phyloP scores from a whole-genome alignment of 179 eudicot genomes.

The Gypsophila paniculata region DNA sequence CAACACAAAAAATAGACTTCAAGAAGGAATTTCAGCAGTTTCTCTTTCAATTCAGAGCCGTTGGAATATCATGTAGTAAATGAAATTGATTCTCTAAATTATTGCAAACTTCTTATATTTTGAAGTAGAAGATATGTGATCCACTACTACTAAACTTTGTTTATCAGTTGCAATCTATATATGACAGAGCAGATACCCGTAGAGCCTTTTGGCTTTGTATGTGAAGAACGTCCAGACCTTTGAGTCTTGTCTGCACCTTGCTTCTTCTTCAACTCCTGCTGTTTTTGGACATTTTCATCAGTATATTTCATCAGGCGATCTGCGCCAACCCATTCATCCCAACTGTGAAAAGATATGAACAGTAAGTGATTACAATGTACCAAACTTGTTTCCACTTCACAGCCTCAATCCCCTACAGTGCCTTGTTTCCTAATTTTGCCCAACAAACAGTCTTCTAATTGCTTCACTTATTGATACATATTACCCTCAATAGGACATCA shows the following conservation, averaged over 20 bases:
- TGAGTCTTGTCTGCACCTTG: constrained; percentile 68
- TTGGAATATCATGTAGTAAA: neutral
- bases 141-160: neutral
- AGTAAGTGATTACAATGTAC: constrained; percentile 2
- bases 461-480: neutral
- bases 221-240: constrained; percentile 72
- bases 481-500: neutral
- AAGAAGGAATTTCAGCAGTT: neutral
- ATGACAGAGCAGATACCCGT: constrained; percentile 36
- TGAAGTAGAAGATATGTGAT: neutral
- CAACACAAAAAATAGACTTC: neutral
- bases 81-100: neutral
- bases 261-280: constrained; percentile 77
- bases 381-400: neutral
- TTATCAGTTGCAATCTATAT: neutral
- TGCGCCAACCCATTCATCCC: constrained; percentile 98
- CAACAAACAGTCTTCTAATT: neutral
- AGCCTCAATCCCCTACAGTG: neutral
- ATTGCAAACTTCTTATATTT: neutral
- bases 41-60: neutral
- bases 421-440: neutral
- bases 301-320: constrained; percentile 77
- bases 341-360: constrained; percentile 46
- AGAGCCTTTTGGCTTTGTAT: constrained; percentile 64
- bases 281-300: constrained; percentile 72